phyloP scores from a whole-genome alignment of 148 eudicot genomes.

The Fagopyrum homotropicum region DNA sequence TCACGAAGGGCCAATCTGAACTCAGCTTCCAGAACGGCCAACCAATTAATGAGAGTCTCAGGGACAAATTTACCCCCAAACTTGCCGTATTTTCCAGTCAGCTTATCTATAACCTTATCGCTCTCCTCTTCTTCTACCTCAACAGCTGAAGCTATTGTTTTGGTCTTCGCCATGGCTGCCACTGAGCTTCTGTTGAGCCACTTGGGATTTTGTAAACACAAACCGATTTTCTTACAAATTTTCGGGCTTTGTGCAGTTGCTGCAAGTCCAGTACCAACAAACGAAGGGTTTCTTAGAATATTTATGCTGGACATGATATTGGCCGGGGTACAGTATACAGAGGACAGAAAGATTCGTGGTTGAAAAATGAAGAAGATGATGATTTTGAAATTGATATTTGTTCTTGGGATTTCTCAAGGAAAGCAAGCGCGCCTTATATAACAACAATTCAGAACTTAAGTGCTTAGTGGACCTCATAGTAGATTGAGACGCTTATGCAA shows the following conservation, averaged over 20 bases:
- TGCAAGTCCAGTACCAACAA: background rate
- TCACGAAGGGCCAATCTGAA: conserved; percentile 40
- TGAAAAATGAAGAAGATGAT: background rate
- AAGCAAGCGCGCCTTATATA: background rate
- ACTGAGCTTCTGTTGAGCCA: background rate
- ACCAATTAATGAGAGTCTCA: conserved; percentile 40
- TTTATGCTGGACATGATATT: background rate
- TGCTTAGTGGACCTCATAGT: background rate
- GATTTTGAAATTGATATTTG: background rate
- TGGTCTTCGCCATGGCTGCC: background rate
- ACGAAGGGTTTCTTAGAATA: background rate
- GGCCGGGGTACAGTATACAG: background rate
- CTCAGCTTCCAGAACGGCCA: conserved; percentile 45
- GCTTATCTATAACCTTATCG: background rate
- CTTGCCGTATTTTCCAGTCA: conserved; percentile 51
- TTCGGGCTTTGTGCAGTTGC: background rate
- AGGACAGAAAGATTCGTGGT: background rate
- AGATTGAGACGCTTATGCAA: background rate
- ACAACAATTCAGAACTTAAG: background rate
- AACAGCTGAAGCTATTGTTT: background rate
- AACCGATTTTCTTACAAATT: background rate
- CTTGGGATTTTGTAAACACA: background rate
- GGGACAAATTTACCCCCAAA: conserved; percentile 74
- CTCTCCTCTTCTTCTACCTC: background rate
- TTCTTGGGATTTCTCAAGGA: background rate